Conservation (phyloP, 192 early-diverging fungal genomes). For the Haplosporangium gracile region DNA sequence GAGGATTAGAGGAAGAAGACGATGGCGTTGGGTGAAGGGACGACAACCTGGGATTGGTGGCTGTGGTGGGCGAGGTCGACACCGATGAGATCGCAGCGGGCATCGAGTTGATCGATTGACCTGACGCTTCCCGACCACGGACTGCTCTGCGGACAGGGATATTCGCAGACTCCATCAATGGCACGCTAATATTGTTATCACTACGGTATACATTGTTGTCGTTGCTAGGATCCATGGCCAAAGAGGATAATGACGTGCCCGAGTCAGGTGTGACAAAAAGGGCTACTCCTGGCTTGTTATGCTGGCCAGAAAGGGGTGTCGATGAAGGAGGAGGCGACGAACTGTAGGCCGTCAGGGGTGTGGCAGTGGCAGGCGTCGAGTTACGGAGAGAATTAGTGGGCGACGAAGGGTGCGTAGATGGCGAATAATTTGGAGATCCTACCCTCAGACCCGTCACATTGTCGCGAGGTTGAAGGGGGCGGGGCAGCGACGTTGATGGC, state of each 20-base stretch:
- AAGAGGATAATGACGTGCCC: not conserved
- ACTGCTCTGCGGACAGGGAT: constrained; percentile 25
- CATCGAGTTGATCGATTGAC: constrained; percentile 35
- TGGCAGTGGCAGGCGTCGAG: not conserved
- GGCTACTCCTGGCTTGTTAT: not conserved
- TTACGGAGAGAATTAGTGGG: constrained; percentile 5
- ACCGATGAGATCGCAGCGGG: constrained; percentile 4
- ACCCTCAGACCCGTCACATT: constrained; percentile 18
- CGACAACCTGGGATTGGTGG: not conserved
- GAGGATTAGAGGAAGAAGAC: not conserved
- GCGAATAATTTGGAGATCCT: constrained; percentile 15
- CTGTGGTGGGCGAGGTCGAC: not conserved
- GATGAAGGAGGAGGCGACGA: not conserved
- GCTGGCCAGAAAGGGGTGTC: not conserved
- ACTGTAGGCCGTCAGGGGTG: not conserved
- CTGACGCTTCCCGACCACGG: constrained; percentile 31
- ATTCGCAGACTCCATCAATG: constrained; percentile 11
- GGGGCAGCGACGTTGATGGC: constrained; percentile 40
- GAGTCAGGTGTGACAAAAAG: not conserved
- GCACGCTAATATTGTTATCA: not conserved
- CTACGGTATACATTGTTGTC: not conserved
- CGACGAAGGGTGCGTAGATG: not conserved
- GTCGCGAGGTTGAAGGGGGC: constrained; percentile 39
- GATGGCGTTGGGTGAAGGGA: not conserved
- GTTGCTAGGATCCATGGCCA: not conserved